Percentiles rank a stretch among this genome's conserved stretches.
Conservation (phyloP, 2,329 filamentous ascomycete genomes). For the Beauveria varroae region DNA sequence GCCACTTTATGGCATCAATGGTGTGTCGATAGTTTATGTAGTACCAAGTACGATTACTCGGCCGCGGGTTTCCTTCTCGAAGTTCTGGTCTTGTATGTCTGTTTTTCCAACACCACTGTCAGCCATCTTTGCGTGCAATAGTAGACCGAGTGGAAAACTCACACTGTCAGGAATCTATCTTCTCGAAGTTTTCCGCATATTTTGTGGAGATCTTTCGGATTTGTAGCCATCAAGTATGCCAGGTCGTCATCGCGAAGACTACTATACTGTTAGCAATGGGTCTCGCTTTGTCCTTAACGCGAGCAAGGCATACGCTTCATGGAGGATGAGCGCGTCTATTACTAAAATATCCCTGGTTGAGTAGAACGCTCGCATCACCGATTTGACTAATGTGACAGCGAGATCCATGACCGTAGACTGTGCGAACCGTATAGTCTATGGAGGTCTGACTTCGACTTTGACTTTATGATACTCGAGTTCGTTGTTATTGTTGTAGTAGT, state of each 20-base stretch:
- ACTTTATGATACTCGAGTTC: not conserved
- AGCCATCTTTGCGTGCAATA: not conserved
- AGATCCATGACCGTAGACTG: slow-evolving; percentile 36
- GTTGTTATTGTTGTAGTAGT: not conserved
- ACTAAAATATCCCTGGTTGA: slow-evolving; percentile 77
- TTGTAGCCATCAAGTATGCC: slow-evolving; percentile 78
- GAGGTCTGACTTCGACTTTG: not conserved
- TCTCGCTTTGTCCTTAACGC: slow-evolving; percentile 31
- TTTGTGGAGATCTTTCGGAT: slow-evolving; percentile 86
- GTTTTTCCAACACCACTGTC: slow-evolving; percentile 27
- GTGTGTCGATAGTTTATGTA: slow-evolving; percentile 93
- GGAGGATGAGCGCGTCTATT: slow-evolving; percentile 77
- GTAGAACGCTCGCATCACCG: slow-evolving; percentile 79
- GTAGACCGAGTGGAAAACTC: slow-evolving; percentile 25
- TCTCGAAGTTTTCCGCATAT: slow-evolving; percentile 78
- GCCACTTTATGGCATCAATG: slow-evolving; percentile 94
- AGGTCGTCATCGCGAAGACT: slow-evolving; percentile 83
- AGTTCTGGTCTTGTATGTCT: slow-evolving; percentile 61
- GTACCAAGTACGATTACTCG: slow-evolving; percentile 86
- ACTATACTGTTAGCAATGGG: slow-evolving; percentile 25
- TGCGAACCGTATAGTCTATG: not conserved
- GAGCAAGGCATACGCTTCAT: slow-evolving; percentile 73
- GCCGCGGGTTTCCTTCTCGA: slow-evolving; percentile 72
- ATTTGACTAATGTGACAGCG: slow-evolving; percentile 74
- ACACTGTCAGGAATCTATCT: slow-evolving; percentile 78